These are phyloP conservation scores for Biscogniauxia mediterranea DNA, from an alignment of 2,329 filamentous ascomycete species.

Conservation along the genomic window DNA sequence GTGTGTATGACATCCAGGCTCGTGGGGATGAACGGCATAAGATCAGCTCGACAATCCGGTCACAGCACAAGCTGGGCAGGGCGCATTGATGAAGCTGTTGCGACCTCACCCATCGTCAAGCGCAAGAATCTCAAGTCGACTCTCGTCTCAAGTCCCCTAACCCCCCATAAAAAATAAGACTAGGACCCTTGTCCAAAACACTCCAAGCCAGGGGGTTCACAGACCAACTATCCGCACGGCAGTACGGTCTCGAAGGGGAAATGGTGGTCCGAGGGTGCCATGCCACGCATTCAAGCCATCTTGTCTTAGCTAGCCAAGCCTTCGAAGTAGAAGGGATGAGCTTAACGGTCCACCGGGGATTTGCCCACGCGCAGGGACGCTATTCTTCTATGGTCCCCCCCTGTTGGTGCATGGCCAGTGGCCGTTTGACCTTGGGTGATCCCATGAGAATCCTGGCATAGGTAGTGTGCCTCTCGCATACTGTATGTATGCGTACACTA, in stretches of 20 bases:
- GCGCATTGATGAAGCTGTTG: slow-evolving; percentile 36
- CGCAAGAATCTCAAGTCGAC: slow-evolving; percentile 36
- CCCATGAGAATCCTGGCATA: slow-evolving; percentile 33
- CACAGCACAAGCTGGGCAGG: slow-evolving; percentile 40
- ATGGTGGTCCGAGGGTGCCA: slow-evolving; percentile 29
- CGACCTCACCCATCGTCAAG: slow-evolving; percentile 35
- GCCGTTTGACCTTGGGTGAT: slow-evolving; percentile 41
- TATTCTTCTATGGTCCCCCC: slow-evolving; percentile 20
- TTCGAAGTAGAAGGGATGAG: slow-evolving; percentile 24
- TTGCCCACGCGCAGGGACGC: slow-evolving; percentile 21
- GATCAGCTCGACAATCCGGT: slow-evolving; percentile 47
- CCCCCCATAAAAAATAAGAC: slow-evolving; percentile 31
- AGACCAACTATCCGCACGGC: slow-evolving; percentile 33
- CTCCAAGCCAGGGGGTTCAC: slow-evolving; percentile 26
- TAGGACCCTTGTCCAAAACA: slow-evolving; percentile 35
- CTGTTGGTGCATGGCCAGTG: slow-evolving; percentile 29
- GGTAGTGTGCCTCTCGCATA: slow-evolving; percentile 31
- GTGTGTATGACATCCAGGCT: slow-evolving; percentile 26
- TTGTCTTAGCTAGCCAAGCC: slow-evolving; percentile 22
- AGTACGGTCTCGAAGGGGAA: slow-evolving; percentile 31
- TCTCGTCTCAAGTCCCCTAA: slow-evolving; percentile 45
- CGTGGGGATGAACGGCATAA: slow-evolving; percentile 43
- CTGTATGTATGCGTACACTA: slow-evolving; percentile 8
- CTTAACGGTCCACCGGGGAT: slow-evolving; percentile 28
- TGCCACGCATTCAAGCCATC: slow-evolving; percentile 19